phyloP scores from a whole-genome alignment of 2,329 filamentous ascomycete species.

The Fusarium begoniae region DNA sequence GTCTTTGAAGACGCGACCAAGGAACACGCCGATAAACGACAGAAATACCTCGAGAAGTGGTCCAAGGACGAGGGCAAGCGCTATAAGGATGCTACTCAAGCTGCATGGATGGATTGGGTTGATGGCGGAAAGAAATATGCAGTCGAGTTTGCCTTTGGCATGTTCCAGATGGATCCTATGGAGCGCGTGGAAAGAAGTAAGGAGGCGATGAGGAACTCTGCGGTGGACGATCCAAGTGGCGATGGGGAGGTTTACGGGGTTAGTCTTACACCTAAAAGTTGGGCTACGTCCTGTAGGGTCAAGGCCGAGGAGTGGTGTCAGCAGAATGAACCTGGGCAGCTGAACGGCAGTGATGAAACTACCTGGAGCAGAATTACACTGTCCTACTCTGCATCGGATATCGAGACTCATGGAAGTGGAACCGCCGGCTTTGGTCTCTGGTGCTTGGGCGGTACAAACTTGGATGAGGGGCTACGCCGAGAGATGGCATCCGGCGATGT shows the following conservation, averaged over 20 bases:
- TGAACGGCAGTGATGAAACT: not conserved
- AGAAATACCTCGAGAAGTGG: not conserved
- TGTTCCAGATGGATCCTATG: not conserved
- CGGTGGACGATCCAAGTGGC: not conserved
- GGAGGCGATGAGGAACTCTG: not conserved
- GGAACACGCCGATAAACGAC: not conserved
- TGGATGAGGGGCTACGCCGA: fast-evolving
- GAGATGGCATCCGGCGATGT: not conserved
- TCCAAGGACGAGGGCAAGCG: fast-evolving
- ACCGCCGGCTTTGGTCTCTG: not conserved
- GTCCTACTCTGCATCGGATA: not conserved
- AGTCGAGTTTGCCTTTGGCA: not conserved
- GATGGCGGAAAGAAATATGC: not conserved
- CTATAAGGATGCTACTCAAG: not conserved
- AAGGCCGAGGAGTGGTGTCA: not conserved
- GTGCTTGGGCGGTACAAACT: fast-evolving
- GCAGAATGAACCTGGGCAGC: not conserved
- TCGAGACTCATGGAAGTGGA: not conserved
- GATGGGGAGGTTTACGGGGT: not conserved
- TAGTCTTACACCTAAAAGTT: not conserved
- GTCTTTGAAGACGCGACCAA: not conserved
- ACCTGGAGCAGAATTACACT: not conserved
- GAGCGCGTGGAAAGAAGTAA: not conserved
- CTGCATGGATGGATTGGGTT: not conserved
- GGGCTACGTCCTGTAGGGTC: not conserved